Evolutionary conservation across 2,329 filamentous ascomycete genomes (phyloP).

Genomic region (Phialemoniopsis sp.): DNA sequence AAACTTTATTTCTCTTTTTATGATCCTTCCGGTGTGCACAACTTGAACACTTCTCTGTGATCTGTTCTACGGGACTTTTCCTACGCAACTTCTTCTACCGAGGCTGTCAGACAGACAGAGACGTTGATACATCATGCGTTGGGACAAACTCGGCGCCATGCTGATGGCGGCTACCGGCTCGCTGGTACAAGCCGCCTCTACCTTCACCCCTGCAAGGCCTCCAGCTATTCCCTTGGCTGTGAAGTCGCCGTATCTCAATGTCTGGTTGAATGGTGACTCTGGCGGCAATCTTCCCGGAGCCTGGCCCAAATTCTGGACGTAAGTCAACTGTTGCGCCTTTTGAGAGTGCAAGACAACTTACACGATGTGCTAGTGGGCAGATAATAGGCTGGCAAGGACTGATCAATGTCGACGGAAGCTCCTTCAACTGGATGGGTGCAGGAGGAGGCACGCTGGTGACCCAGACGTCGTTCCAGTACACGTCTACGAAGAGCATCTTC

Average conservation of each 20-base stretch:
- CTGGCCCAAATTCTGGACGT: conserved; percentile 69
- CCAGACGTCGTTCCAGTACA: conserved; percentile 65
- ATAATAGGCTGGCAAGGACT: conserved; percentile 64
- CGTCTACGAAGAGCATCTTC: conserved; percentile 68
- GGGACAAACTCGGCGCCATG: no score
- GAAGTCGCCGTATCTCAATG: conserved; percentile 69
- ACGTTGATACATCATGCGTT: no score
- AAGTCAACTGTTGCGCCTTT: conserved; percentile 23
- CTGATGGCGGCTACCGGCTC: no score
- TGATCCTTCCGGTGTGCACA: no score
- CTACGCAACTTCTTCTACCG: no score
- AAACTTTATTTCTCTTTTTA: no score
- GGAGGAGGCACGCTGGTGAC: conserved; percentile 46
- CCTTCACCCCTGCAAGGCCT: conserved; percentile 22
- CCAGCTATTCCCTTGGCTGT: conserved; percentile 60
- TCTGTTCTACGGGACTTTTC: no score
- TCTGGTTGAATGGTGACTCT: conserved; percentile 61
- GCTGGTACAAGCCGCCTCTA: conserved; percentile 8
- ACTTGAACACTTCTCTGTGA: no score
- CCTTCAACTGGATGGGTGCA: conserved; percentile 66
- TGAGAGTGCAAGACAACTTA: background rate
- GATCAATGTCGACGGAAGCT: conserved; percentile 60
- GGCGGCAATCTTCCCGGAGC: conserved; percentile 64
- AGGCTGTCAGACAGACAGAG: no score
- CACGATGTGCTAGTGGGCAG: conserved; percentile 35